Evolutionary conservation across 257 asterid species (phyloP), one percentile per base, ranked within the genome.

Genomic region (Misopates orontium): DNA sequence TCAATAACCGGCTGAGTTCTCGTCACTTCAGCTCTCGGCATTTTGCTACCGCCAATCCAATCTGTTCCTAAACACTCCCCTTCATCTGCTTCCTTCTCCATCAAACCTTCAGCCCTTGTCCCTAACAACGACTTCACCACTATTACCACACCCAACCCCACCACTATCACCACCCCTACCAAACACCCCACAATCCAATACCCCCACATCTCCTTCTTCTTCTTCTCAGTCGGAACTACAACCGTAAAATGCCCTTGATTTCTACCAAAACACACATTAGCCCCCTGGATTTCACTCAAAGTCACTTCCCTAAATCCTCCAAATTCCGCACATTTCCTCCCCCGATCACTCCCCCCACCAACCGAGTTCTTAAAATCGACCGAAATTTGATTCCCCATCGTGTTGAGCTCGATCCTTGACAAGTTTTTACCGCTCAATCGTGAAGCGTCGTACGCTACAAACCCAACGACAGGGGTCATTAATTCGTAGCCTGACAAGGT

Each of bases 1-100:
- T 91, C 95, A 15, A 85, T 82, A 48, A 78, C 74, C 8, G 96
- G 91, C 67, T 68, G 84, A 61, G 94, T 91, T 79, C 91, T 86
- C 3, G 88, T 86, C 5, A 72, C 78, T 49, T 77, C 69, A 55
- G 96, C 96, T 36, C 82, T 62, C 23, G 96, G 94, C 88, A 91
- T 79, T 77, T 88, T 91, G 62, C 90, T 88, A 70, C 79, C 73
- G 45, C 68, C 73, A 32, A 91, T 74, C 83, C 93, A 73, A 64
- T 77, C 31, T 17, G 77, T 77, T 11, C 72, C 76, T 55, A 91
- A 71, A 61, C 69, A 62, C 68, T 83, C 96, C n/a, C 84, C 96
- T 63, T 80, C 91, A 10, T 79, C 87, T 22, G 86, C 88, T 69
- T 81, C 90, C 51, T 80, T 81, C 19, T 74, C 87, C 88, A 80